These are phyloP conservation scores for Ceratobasidium sp. DNA, from an alignment of 1,284 basidiomycete species.

Conservation along the genomic window DNA sequence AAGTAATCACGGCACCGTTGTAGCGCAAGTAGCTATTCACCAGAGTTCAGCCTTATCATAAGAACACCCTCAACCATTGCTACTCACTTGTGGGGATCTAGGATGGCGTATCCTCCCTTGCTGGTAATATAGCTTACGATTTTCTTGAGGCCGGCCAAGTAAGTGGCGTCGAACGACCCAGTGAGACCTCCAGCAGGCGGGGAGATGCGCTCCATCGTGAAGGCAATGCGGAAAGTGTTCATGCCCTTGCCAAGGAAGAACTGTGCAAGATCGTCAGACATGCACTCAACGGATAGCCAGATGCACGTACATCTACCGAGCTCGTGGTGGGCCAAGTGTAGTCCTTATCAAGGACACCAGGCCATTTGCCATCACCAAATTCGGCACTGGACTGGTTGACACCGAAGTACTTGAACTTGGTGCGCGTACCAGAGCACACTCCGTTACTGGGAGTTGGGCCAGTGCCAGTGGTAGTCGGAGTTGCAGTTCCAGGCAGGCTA, in stretches of 20 bases:
- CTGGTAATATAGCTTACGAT: conserved; percentile 71
- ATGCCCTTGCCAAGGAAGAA: conserved; percentile 70
- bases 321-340: conserved; percentile 66
- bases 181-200: conserved; percentile 60
- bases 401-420: conserved; percentile 74
- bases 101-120: conserved; percentile 69
- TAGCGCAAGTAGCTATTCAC: conserved; percentile 68
- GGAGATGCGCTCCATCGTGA: conserved; percentile 68
- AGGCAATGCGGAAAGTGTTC: conserved; percentile 76
- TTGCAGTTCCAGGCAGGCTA: conserved; percentile 35
- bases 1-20: conserved; percentile 65
- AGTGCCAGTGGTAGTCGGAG: conserved; percentile 46
- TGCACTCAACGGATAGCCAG: too few relatives aligned
- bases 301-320: conserved; percentile 60
- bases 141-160: conserved; percentile 65
- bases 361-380: conserved; percentile 59
- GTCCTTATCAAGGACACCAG: conserved; percentile 43
- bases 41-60: too few relatives aligned
- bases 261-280: conserved; percentile 49
- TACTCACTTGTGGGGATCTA: conserved; percentile 65
- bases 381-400: conserved; percentile 74
- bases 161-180: conserved; percentile 60
- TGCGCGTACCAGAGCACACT: conserved; percentile 54
- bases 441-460: conserved; percentile 43
- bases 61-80: too few relatives aligned